Percentiles rank a stretch among this genome's conserved stretches.
Conservation (phyloP, 371 early-diverging fungal species). For the Circinella minor region DNA sequence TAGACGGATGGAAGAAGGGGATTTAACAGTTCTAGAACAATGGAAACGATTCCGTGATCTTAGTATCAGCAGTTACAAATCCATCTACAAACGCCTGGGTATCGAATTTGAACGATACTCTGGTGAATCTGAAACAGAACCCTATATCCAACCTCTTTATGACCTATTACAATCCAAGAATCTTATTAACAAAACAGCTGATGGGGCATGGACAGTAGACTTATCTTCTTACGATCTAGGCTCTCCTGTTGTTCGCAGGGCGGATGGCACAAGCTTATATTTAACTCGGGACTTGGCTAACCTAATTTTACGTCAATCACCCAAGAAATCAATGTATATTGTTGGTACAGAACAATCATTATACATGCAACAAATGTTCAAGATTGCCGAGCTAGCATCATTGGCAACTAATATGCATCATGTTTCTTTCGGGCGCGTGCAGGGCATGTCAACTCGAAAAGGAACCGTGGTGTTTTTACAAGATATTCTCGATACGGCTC, state of each 20-base stretch:
- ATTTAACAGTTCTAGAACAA: conserved; percentile 60
- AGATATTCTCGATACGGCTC: conserved; percentile 91
- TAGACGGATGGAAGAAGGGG: conserved; percentile 91
- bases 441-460: conserved; percentile 96
- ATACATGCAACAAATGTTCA: conserved; percentile 95
- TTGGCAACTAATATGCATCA: conserved; percentile 53
- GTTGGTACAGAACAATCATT: conserved; percentile 90
- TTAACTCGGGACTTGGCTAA: conserved; percentile 97
- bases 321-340: conserved; percentile 87
- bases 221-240: conserved; percentile 77
- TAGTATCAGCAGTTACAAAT: conserved; percentile 86
- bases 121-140: conserved; percentile 92
- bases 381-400: conserved; percentile 72
- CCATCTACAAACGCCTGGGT: conserved; percentile 86
- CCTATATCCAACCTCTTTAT: conserved; percentile 72
- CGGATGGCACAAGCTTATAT: conserved; percentile 95
- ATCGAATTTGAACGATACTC: conserved; percentile 96
- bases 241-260: conserved; percentile 77
- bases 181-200: conserved; percentile 18
- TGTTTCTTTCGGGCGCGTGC: conserved; percentile 93
- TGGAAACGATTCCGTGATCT: conserved; percentile 92
- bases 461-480: conserved; percentile 96
- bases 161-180: conserved; percentile 50
- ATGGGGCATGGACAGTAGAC: conserved; percentile 82
- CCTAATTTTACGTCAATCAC: conserved; percentile 78